These are phyloP conservation scores for Apiospora saccharicola DNA, from an alignment of 2,329 filamentous ascomycete species.

Conservation along the genomic window DNA sequence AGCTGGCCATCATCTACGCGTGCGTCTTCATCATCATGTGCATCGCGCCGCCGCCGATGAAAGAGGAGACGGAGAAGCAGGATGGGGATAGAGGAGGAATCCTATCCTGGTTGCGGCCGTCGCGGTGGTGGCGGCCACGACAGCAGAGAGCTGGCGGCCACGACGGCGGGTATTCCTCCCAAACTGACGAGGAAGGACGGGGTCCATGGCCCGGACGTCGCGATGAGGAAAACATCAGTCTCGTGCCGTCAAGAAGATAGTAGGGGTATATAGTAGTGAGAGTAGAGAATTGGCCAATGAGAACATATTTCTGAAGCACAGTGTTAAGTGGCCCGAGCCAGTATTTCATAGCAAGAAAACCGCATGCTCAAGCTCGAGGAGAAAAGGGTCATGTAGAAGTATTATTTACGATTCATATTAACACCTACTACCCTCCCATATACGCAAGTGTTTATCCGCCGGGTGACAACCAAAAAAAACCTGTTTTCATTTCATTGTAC, in stretches of 20 bases:
- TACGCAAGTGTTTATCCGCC: slow-evolving; percentile 29
- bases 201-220: slow-evolving; percentile 38
- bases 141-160: background rate
- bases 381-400: slow-evolving; percentile 26
- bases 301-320: background rate
- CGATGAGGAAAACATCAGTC: background rate
- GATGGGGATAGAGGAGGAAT: background rate
- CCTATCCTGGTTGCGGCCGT: background rate
- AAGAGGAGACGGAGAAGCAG: background rate
- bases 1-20: slow-evolving; percentile 1
- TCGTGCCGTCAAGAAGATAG: background rate
- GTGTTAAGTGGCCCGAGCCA: background rate
- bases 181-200: slow-evolving; percentile 42
- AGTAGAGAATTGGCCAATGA: background rate
- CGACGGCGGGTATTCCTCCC: slow-evolving; percentile 35
- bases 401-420: slow-evolving; percentile 35
- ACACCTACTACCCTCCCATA: slow-evolving; percentile 28
- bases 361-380: background rate
- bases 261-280: background rate
- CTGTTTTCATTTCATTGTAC: slow-evolving; percentile 22
- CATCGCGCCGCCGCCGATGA: background rate
- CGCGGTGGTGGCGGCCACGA: background rate
- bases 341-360: background rate
- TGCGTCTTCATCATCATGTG: background rate
- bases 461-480: slow-evolving; percentile 14